phyloP scores from a whole-genome alignment of 208 protist genomes.

The Leishmania tropica region DNA sequence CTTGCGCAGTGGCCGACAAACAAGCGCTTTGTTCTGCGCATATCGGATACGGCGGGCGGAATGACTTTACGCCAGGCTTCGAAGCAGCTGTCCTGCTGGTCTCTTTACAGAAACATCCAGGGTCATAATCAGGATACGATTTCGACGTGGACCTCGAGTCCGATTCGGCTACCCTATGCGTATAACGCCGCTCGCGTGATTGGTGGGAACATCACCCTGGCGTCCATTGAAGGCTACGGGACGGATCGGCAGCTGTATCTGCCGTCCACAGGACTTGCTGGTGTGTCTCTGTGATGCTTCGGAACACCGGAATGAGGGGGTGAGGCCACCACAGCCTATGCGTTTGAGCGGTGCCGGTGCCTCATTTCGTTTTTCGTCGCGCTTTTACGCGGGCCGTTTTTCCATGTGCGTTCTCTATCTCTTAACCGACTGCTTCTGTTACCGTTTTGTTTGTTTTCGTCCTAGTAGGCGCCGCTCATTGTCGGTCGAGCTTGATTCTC shows the following conservation, averaged over 20 bases:
- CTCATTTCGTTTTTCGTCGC: neutral
- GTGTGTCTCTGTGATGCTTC: conserved; percentile 19
- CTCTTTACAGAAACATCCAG: conserved; percentile 41
- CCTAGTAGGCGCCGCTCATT: neutral
- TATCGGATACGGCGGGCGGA: conserved; percentile 76
- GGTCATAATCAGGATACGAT: conserved; percentile 13
- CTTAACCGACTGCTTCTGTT: neutral
- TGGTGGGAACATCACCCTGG: conserved; percentile 57
- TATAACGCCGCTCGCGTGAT: conserved; percentile 52
- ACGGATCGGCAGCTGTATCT: conserved; percentile 68
- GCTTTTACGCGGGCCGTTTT: neutral
- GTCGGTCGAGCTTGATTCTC: neutral
- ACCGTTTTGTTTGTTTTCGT: neutral
- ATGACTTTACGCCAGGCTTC: conserved; percentile 47
- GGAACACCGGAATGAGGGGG: neutral
- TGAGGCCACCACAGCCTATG: neutral
- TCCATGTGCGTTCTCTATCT: neutral
- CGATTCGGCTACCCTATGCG: conserved; percentile 66
- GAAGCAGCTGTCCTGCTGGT: conserved; percentile 55
- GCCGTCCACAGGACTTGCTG: conserved; percentile 44
- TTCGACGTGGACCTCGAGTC: conserved; percentile 61
- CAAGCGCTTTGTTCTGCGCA: conserved; percentile 53
- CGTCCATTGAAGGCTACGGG: conserved; percentile 77
- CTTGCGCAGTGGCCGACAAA: conserved; percentile 46
- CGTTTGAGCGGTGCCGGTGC: neutral